Evolutionary conservation across 331 rosid genomes (phyloP).

Genomic region (Saraca asoca): DNA sequence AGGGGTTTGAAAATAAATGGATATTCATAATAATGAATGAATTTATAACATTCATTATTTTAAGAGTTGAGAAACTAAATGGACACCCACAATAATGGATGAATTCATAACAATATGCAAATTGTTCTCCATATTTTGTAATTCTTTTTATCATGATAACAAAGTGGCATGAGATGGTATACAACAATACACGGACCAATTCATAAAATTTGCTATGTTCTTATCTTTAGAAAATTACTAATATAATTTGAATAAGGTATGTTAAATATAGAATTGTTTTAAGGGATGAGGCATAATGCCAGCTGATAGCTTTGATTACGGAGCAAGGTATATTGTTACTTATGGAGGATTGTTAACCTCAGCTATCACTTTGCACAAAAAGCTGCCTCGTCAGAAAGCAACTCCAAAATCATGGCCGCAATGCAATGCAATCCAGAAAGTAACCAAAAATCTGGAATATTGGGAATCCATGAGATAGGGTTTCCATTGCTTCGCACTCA

Average conservation of each 20-base stretch:
- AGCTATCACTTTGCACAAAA: conserved; percentile 46
- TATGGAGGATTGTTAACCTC: conserved; percentile 33
- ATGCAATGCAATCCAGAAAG: conserved; percentile 17
- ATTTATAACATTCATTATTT: too few species aligned
- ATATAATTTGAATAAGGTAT: too few species aligned
- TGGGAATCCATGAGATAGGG: conserved; percentile 40
- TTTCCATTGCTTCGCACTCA: conserved; percentile 55
- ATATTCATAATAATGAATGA: too few species aligned
- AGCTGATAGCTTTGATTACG: conserved; percentile 30
- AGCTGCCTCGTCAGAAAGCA: conserved; percentile 50
- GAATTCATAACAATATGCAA: too few species aligned
- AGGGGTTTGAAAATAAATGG: too few species aligned
- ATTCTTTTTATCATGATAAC: conserved; percentile 10
- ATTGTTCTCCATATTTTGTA: neutral
- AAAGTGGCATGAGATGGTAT: neutral
- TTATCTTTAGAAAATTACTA: neutral
- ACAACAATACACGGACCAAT: too few species aligned
- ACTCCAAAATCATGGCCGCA: conserved; percentile 26
- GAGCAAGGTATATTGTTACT: conserved; percentile 48
- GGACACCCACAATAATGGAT: too few species aligned
- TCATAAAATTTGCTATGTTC: neutral
- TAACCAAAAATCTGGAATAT: conserved; percentile 56
- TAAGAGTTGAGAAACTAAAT: too few species aligned
- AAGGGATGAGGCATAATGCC: neutral
- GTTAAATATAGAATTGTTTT: too few species aligned